Conservation (phyloP, 164 flowering plant genomes). For the Aristolochia californica region DNA sequence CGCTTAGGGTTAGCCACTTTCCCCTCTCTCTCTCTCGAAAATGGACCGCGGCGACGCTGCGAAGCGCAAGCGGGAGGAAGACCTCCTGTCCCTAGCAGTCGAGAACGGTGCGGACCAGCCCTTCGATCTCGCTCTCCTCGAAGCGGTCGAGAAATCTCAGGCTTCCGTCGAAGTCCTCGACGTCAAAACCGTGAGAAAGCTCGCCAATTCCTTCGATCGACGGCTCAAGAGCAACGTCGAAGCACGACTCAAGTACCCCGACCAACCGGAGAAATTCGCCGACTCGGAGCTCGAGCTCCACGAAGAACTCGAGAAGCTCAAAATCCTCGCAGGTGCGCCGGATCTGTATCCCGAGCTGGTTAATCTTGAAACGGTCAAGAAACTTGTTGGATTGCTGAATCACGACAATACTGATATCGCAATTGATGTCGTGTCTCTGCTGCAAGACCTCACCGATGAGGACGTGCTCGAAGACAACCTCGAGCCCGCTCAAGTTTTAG, state of each 20-base stretch:
- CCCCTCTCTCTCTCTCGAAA: neutral
- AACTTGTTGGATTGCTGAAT: conserved; percentile 49
- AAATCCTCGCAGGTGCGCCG: conserved; percentile 75
- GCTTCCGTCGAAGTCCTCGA: conserved; percentile 62
- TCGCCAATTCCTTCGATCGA: conserved; percentile 82
- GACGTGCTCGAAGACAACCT: conserved; percentile 81
- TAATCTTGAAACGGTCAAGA: conserved; percentile 45
- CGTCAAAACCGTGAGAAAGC: conserved; percentile 60
- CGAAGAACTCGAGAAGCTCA: conserved; percentile 83
- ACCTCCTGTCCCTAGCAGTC: neutral
- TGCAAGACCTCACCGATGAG: conserved; percentile 89
- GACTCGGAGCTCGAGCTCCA: conserved; percentile 93
- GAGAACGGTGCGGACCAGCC: neutral
- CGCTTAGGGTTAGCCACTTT: neutral
- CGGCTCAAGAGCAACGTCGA: conserved; percentile 83
- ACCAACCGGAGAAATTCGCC: conserved; percentile 79
- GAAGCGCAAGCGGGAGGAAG: conserved; percentile 1
- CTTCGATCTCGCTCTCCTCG: conserved; percentile 77
- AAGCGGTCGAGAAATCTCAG: conserved; percentile 86
- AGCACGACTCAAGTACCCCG: conserved; percentile 87
- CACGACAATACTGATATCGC: conserved; percentile 90
- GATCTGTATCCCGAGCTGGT: conserved; percentile 91
- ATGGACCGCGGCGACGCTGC: neutral
- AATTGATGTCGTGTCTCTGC: conserved; percentile 55
- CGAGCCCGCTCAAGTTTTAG: conserved; percentile 54